phyloP scores from a whole-genome alignment of 345 rosid species.

The Eucalyptus camaldulensis region DNA sequence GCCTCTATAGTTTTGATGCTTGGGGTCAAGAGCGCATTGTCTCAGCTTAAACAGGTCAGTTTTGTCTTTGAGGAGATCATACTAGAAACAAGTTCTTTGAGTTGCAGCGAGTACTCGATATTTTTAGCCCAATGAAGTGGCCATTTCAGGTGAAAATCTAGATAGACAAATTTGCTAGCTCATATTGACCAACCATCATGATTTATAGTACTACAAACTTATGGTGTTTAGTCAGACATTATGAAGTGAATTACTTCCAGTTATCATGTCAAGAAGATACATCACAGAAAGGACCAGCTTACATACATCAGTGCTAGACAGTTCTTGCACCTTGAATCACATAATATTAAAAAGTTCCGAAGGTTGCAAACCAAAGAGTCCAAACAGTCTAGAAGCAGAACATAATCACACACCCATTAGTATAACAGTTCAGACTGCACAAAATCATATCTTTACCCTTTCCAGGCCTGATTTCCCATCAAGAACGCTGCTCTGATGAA shows the following conservation, averaged over 20 bases:
- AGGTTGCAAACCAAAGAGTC: background rate
- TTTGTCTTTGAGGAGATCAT: background rate
- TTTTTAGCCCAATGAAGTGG: background rate
- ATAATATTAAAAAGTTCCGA: background rate
- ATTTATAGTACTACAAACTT: background rate
- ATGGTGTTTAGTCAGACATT: background rate
- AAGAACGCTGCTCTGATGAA: slow-evolving; percentile 21
- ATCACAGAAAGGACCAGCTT: background rate
- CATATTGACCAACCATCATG: background rate
- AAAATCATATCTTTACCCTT: background rate
- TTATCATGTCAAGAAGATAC: background rate
- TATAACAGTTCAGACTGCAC: background rate
- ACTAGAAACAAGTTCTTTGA: background rate
- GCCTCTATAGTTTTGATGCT: background rate
- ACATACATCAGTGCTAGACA: background rate
- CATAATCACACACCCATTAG: background rate
- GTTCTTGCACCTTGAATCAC: background rate
- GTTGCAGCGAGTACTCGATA: background rate
- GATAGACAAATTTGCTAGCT: background rate
- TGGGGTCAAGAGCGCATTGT: background rate
- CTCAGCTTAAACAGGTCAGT: background rate
- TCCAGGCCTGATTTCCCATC: slow-evolving; percentile 24
- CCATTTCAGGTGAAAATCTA: background rate
- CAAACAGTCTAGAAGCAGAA: background rate
- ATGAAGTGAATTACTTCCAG: background rate